phyloP scores from a whole-genome alignment of 1,284 basidiomycete genomes.

The Cerrena zonata region DNA sequence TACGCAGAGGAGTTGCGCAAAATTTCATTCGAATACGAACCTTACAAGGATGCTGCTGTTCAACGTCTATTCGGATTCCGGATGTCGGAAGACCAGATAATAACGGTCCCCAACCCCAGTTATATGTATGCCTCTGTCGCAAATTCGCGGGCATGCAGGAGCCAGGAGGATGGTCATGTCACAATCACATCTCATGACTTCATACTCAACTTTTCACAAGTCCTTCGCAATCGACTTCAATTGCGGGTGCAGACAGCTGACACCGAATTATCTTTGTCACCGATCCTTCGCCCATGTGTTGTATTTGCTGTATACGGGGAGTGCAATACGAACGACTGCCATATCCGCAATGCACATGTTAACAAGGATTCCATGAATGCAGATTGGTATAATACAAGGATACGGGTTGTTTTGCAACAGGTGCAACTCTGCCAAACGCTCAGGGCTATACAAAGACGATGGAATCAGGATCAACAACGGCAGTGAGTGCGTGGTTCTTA shows the following conservation, averaged over 20 bases:
- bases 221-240: slow-evolving; percentile 26
- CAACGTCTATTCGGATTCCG: slow-evolving; percentile 37
- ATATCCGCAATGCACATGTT: slow-evolving; percentile 36
- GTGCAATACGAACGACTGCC: slow-evolving; percentile 36
- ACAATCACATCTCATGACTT: slow-evolving; percentile 15
- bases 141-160: slow-evolving; percentile 2
- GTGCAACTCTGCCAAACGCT: slow-evolving; percentile 38
- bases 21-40: slow-evolving; percentile 24
- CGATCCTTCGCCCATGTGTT: slow-evolving; percentile 39
- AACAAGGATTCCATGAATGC: slow-evolving; percentile 19
- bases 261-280: slow-evolving; percentile 24
- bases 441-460: slow-evolving; percentile 19
- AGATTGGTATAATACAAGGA: slow-evolving; percentile 33
- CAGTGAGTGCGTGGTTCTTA: slow-evolving; percentile 19
- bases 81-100: slow-evolving; percentile 22
- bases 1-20: slow-evolving; percentile 34
- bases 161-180: slow-evolving; percentile 10
- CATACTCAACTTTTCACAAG: slow-evolving; percentile 14
- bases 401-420: slow-evolving; percentile 43
- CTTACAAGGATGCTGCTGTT: slow-evolving; percentile 20
- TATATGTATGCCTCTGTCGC: slow-evolving; percentile 13
- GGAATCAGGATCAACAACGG: slow-evolving; percentile 12
- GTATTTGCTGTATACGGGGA: slow-evolving; percentile 25
- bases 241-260: slow-evolving; percentile 33
- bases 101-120: slow-evolving; percentile 22